phyloP scores from a whole-genome alignment of 208 protist species.

The Tritrichomonas musculus region DNA sequence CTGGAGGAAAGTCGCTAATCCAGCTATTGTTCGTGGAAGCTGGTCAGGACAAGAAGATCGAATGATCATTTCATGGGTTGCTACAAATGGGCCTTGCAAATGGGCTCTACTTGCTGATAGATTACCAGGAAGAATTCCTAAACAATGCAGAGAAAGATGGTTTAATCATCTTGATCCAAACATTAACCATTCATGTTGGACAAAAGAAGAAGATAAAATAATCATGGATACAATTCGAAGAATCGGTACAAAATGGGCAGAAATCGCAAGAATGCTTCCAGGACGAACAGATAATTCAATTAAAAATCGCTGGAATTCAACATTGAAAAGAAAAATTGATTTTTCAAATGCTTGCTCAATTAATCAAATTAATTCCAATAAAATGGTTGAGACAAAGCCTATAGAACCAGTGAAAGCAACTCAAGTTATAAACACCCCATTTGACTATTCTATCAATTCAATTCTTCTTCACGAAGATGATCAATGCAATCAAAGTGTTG shows the following conservation, averaged over 20 bases:
- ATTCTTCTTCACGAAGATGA: no score
- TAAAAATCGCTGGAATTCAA: conserved; percentile 58
- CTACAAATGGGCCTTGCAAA: conserved; percentile 40
- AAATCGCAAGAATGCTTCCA: conserved; percentile 50
- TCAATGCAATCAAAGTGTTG: no score
- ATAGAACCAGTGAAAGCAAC: no score
- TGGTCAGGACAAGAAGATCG: conserved; percentile 44
- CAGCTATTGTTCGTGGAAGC: background rate
- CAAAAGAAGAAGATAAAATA: conserved; percentile 48
- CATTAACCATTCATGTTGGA: conserved; percentile 49
- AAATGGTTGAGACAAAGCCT: no score
- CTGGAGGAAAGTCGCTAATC: conserved; percentile 13
- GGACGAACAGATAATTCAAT: conserved; percentile 56
- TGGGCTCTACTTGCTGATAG: conserved; percentile 43
- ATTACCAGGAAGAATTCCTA: conserved; percentile 46
- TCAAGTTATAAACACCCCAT: no score
- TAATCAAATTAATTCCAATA: no score
- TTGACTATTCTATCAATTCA: no score
- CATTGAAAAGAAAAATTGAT: conserved; percentile 31
- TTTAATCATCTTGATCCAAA: conserved; percentile 53
- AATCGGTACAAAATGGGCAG: conserved; percentile 48
- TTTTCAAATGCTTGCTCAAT: no score
- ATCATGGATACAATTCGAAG: conserved; percentile 44
- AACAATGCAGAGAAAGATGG: conserved; percentile 54
- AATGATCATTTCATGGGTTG: conserved; percentile 40